A percentile compares a stretch with the other conserved stretches of the same genome.
Conservation (phyloP, 305 asterid species). For the Euphrasia arctica region DNA sequence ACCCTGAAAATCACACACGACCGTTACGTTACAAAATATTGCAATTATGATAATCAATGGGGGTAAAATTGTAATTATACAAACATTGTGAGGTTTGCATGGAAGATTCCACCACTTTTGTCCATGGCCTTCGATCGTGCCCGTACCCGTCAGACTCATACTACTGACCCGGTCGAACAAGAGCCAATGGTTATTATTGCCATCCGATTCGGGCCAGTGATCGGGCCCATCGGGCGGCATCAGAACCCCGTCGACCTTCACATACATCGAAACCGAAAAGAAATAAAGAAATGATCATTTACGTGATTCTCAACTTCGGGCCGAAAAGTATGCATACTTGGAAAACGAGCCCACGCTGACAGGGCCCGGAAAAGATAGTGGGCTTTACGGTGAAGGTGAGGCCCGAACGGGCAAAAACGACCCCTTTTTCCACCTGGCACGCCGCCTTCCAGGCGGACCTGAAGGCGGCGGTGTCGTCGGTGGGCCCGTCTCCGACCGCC, state of each 20-base stretch:
- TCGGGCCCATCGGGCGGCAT: slow-evolving; percentile 96
- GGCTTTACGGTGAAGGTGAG: slow-evolving; percentile 62
- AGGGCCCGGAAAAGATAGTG: slow-evolving; percentile 89
- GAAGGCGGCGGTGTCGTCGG: slow-evolving; percentile 82
- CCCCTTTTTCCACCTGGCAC: slow-evolving; percentile 64
- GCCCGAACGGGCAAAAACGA: slow-evolving; percentile 55
- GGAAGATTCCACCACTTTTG: slow-evolving; percentile 96
- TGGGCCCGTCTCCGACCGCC: slow-evolving; percentile 73
- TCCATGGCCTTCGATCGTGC: slow-evolving; percentile 90
- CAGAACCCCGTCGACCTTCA: slow-evolving; percentile 74
- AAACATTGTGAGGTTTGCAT: slow-evolving; percentile 93
- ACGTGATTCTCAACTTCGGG: neutral
- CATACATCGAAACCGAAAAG: neutral
- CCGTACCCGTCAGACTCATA: slow-evolving; percentile 67
- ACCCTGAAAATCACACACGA: slow-evolving; percentile 55
- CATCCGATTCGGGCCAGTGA: slow-evolving; percentile 82
- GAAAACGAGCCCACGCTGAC: slow-evolving; percentile 75
- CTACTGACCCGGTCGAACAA: slow-evolving; percentile 72
- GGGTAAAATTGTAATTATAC: neutral
- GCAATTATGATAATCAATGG: neutral
- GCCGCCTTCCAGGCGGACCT: slow-evolving; percentile 84
- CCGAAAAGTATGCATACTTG: slow-evolving; percentile 41
- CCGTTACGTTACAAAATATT: too few species aligned
- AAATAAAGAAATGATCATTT: neutral
- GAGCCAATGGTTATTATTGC: slow-evolving; percentile 74